Evolutionary conservation across 495 filamentous ascomycete species (phyloP), one percentile per base, ranked within the genome.

Genomic region (Sordaria brevicollis): DNA sequence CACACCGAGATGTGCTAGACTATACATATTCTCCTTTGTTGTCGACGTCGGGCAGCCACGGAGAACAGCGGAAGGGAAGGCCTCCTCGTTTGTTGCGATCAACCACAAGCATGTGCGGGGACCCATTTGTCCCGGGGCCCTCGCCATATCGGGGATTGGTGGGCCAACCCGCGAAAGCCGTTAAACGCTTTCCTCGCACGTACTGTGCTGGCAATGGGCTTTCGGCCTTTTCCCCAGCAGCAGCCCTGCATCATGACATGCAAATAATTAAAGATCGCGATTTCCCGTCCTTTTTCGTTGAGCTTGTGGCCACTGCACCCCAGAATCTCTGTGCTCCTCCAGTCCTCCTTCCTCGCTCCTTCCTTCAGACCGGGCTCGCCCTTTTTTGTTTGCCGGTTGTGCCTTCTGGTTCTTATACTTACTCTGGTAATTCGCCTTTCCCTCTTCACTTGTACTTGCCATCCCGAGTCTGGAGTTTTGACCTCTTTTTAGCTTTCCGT

Each of bases 201-300:
- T 54, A 54, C 43, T 54, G 43, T 25, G 43, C 43, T 54, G 13
- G 41, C 2, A 49, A 49, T 49, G 41, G 19, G 41, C 41, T 49
- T 49, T 21, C n/a, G n/a, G n/a, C n/a, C n/a, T n/a, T n/a, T n/a
- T n/a, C n/a, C n/a, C n/a, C n/a, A n/a, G n/a, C 37, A 43, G 35
- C 39, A 19, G 62, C 49, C 38, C 69, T 70, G 70, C 49, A 68
- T 39, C 31, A 72, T 74, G 76, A 72, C 68, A 70, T 39, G 57
- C 34, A 41, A 71, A 71, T 66, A 68, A 65, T 74, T 71, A 71
- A 78, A 75, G 71, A 76, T 72, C 70, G 67, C 72, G 71, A 76
- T 35, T 68, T 68, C 39, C 71, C 66, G 29, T 69, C 29, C 43
- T 19, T 2, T 39, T 71, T 69, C 37, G 29, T 43, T 29, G 35